These are phyloP conservation scores for Xylariaceae sp. DNA, from an alignment of 2,329 filamentous ascomycete genomes.

Conservation along the genomic window DNA sequence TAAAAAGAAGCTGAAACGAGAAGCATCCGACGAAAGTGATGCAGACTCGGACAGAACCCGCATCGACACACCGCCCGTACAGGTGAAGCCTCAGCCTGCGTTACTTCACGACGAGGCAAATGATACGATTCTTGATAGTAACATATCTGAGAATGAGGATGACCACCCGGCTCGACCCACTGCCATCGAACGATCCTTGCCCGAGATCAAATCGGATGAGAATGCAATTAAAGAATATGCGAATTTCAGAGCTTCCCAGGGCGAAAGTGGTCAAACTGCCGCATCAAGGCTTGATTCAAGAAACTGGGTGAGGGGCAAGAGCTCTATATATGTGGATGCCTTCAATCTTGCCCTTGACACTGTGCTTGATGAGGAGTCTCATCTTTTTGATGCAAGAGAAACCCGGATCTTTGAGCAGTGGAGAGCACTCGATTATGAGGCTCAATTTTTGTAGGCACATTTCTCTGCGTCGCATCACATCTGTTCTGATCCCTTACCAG, in stretches of 20 bases:
- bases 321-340: conserved; percentile 94
- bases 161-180: conserved; percentile 43
- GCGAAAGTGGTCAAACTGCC: conserved; percentile 43
- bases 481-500: conserved; percentile 41
- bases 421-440: conserved; percentile 72
- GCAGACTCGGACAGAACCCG: conserved; percentile 33
- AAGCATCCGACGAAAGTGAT: conserved; percentile 31
- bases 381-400: conserved; percentile 82
- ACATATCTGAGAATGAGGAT: conserved; percentile 29
- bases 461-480: neutral
- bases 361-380: conserved; percentile 82
- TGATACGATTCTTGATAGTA: conserved; percentile 34
- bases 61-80: conserved; percentile 7
- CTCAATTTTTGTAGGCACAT: conserved; percentile 76
- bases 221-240: conserved; percentile 81
- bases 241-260: conserved; percentile 58
- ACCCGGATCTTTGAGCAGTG: conserved; percentile 73
- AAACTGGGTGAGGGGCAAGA: conserved; percentile 72
- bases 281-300: conserved; percentile 48
- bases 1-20: conserved; percentile 35
- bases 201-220: conserved; percentile 62
- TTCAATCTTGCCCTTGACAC: conserved; percentile 92
- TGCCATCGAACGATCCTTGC: conserved; percentile 70
- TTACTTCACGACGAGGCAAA: conserved; percentile 17
- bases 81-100: conserved; percentile 13